Percentiles rank a stretch among this genome's conserved stretches.
phyloP scores from a whole-genome alignment of 371 early-diverging fungal genomes.

The Cokeromyces recurvatus region DNA sequence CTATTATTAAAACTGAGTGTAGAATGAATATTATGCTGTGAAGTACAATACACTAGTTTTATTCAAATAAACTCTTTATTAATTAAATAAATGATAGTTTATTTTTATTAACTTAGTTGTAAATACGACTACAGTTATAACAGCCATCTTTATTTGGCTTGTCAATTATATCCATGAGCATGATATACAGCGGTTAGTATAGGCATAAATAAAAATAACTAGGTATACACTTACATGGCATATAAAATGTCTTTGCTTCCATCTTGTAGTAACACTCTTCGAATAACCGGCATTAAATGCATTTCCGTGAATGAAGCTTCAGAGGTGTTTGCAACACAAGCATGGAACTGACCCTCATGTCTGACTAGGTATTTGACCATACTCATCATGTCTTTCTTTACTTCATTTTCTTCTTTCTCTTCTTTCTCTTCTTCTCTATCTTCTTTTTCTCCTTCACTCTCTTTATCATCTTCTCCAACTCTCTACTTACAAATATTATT shows the following conservation, averaged over 20 bases:
- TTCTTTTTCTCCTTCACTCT: no score
- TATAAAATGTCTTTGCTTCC: conserved; percentile 2
- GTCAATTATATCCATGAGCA: conserved; percentile 3
- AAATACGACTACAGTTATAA: no score
- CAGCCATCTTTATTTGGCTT: conserved; percentile 2
- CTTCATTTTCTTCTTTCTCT: no score
- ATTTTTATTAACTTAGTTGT: no score
- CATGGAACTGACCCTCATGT: no score
- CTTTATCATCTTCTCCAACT: conserved; percentile 1
- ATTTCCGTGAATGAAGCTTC: conserved; percentile 7
- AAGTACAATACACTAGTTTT: no score
- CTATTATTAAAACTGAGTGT: no score
- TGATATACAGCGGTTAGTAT: conserved; percentile 4
- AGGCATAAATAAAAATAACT: conserved; percentile 3
- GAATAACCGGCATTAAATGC: conserved; percentile 6
- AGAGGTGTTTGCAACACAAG: no score
- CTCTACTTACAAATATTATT: conserved; percentile 11
- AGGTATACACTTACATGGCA: conserved; percentile 15
- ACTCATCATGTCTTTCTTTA: conserved; percentile 7
- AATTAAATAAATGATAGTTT: no score
- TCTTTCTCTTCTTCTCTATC: no score
- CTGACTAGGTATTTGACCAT: conserved; percentile 10
- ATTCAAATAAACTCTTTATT: no score
- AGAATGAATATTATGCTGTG: no score
- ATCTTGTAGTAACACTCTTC: conserved; percentile 6